phyloP scores from a whole-genome alignment of 2,329 filamentous ascomycete genomes.

The Xylariaceae sp. region DNA sequence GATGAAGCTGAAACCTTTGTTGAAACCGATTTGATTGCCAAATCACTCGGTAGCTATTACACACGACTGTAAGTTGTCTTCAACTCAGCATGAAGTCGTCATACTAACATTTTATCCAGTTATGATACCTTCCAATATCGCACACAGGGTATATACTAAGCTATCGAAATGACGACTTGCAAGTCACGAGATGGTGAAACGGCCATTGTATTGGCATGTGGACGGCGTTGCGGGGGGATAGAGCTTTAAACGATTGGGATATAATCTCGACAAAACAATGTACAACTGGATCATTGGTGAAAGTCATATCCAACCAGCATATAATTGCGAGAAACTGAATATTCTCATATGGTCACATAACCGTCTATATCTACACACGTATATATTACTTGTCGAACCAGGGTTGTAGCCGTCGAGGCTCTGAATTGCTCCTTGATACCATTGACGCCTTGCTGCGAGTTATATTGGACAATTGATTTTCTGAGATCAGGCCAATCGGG shows the following conservation, averaged over 20 bases:
- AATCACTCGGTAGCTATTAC: conserved; percentile 82
- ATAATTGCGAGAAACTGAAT: conserved; percentile 19
- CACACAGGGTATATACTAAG: conserved; percentile 78
- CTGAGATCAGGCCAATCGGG: not conserved
- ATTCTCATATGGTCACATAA: conserved; percentile 10
- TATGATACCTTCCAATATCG: conserved; percentile 85
- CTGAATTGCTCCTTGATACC: not conserved
- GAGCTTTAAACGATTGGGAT: conserved; percentile 25
- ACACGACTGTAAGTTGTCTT: conserved; percentile 63
- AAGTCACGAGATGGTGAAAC: conserved; percentile 16
- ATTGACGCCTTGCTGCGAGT: not conserved
- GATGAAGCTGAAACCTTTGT: conserved; percentile 79
- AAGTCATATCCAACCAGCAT: conserved; percentile 13
- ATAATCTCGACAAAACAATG: conserved; percentile 24
- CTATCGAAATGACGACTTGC: conserved; percentile 15
- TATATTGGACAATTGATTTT: not conserved
- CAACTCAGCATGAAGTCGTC: not conserved
- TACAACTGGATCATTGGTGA: conserved; percentile 24
- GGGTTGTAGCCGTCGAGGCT: not conserved
- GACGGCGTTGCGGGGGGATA: conserved; percentile 32
- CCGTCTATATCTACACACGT: conserved; percentile 11
- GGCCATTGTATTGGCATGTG: conserved; percentile 29
- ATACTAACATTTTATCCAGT: conserved; percentile 37
- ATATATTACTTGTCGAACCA: not conserved
- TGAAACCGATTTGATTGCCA: conserved; percentile 70